A percentile compares a stretch with the other conserved stretches of the same genome.
Conservation (phyloP, 2,329 filamentous ascomycete genomes). For the Diaporthe velutina region DNA sequence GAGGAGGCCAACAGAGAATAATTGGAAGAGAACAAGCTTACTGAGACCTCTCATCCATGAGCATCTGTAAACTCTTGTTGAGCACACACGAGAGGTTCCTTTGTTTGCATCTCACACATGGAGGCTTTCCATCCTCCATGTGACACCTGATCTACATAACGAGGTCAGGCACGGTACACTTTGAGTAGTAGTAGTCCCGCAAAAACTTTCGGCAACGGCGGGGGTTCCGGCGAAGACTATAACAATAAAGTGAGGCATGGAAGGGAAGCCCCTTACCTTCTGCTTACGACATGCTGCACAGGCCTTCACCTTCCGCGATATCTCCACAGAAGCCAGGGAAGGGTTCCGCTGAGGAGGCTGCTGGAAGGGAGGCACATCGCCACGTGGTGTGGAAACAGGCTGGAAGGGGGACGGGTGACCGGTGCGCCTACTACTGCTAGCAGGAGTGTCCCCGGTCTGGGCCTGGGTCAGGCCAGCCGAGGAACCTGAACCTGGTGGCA, state of each 20-base stretch:
- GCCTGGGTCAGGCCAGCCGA: slow-evolving; percentile 15
- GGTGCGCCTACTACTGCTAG: slow-evolving; percentile 24
- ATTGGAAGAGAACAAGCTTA: slow-evolving; percentile 41
- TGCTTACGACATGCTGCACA: slow-evolving; percentile 57
- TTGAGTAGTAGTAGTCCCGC: not conserved
- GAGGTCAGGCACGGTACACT: not conserved
- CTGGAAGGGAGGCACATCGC: slow-evolving; percentile 20
- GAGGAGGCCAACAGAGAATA: not conserved
- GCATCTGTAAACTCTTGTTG: slow-evolving; percentile 56
- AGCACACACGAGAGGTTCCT: slow-evolving; percentile 53
- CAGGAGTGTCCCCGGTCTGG: slow-evolving; percentile 15
- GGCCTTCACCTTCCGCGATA: slow-evolving; percentile 56
- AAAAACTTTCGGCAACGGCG: slow-evolving; percentile 1
- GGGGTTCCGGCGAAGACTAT: not conserved
- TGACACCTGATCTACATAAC: slow-evolving; percentile 54
- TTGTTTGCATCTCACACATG: slow-evolving; percentile 54
- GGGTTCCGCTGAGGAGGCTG: slow-evolving; percentile 26
- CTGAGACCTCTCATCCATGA: slow-evolving; percentile 57
- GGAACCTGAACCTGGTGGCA: slow-evolving; percentile 18
- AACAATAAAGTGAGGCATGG: not conserved
- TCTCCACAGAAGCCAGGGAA: slow-evolving; percentile 42
- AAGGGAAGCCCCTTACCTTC: slow-evolving; percentile 47
- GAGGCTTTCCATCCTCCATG: slow-evolving; percentile 55
- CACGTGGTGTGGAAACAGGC: slow-evolving; percentile 14
- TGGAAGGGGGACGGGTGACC: slow-evolving; percentile 17